Conservation (phyloP, 106 monocot genomes). For the Apostasia ramifera region DNA sequence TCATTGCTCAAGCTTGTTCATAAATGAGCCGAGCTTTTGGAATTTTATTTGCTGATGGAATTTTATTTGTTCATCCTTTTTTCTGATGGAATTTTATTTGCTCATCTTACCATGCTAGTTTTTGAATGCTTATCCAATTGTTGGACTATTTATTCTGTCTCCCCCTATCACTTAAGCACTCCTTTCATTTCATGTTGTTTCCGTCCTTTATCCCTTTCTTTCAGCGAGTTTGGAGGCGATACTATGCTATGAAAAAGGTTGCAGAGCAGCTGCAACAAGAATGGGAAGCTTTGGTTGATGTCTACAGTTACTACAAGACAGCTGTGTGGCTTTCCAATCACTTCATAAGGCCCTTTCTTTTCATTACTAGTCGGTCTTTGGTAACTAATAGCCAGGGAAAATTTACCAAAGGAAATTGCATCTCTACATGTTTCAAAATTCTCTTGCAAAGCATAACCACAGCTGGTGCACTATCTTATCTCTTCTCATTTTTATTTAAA, state of each 20-base stretch:
- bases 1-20: no score
- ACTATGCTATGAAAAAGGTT: conserved; percentile 43
- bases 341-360: conserved; percentile 79
- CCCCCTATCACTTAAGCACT: not conserved
- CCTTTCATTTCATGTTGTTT: not conserved
- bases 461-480: conserved; percentile 34
- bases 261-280: conserved; percentile 55
- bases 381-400: conserved; percentile 26
- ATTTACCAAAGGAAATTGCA: conserved; percentile 19
- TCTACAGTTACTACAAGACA: conserved; percentile 16
- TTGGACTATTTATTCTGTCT: not conserved
- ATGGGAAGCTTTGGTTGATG: conserved; percentile 40
- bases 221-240: conserved; percentile 81
- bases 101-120: no score
- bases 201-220: conserved; percentile 6
- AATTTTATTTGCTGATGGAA: no score
- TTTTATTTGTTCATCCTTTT: no score
- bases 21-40: no score
- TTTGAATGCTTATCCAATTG: not conserved
- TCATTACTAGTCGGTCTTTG: conserved; percentile 44
- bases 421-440: conserved; percentile 57
- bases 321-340: conserved; percentile 47
- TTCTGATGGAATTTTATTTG: no score
- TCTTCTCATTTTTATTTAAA: not conserved
- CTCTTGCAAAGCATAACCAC: conserved; percentile 74